These are phyloP conservation scores for Myotisia sp. DNA, from an alignment of 2,329 filamentous ascomycete genomes.

Conservation along the genomic window DNA sequence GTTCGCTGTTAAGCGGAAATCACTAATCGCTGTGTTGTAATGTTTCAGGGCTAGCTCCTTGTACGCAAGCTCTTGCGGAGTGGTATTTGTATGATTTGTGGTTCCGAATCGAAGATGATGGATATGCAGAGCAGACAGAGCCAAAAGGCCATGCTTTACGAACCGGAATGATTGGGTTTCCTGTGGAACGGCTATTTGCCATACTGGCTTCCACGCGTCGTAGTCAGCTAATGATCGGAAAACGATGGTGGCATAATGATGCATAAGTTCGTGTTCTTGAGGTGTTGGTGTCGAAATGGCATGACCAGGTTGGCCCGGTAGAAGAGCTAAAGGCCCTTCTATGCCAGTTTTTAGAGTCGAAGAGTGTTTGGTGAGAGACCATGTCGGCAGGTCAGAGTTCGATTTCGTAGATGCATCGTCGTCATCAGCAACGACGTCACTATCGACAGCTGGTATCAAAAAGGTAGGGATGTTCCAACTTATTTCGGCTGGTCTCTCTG, in stretches of 20 bases:
- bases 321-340: too few relatives aligned
- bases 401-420: too few relatives aligned
- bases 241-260: conserved; percentile 10
- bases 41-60: conserved; percentile 9
- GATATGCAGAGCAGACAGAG: conserved; percentile 16
- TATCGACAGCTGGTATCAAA: too few relatives aligned
- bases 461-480: not conserved
- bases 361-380: too few relatives aligned
- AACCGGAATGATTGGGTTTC: conserved; percentile 12
- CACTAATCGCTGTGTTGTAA: conserved; percentile 7
- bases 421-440: too few relatives aligned
- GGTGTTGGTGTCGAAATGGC: not conserved
- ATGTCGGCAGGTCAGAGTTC: too few relatives aligned
- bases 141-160: conserved; percentile 17
- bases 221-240: conserved; percentile 9
- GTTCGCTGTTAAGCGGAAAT: conserved; percentile 6
- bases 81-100: not conserved
- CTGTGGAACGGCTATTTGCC: conserved; percentile 11
- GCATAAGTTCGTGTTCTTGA: conserved; percentile 10
- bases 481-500: not conserved
- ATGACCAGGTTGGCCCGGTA: too few relatives aligned
- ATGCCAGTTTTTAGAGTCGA: too few relatives aligned
- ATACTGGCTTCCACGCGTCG: conserved; percentile 10
- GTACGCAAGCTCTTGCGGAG: conserved; percentile 2
- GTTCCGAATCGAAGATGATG: conserved; percentile 6